phyloP scores from a whole-genome alignment of 208 protist species.

The Borovskyia barvae region DNA sequence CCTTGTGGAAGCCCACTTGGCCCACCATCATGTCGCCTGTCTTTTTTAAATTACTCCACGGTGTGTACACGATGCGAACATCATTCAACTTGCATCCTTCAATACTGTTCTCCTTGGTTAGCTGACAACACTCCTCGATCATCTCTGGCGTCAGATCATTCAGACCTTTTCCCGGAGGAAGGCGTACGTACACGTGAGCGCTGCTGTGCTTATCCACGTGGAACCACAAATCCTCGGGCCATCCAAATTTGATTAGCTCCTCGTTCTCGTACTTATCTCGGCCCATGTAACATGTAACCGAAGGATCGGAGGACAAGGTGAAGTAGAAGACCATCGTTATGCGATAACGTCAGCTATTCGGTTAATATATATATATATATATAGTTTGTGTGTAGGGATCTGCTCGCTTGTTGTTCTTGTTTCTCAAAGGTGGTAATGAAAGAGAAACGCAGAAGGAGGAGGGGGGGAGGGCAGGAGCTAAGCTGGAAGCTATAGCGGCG shows the following conservation, averaged over 20 bases:
- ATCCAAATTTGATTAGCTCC: slow-evolving; percentile 96
- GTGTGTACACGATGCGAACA: slow-evolving; percentile 96
- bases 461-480: neutral
- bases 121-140: slow-evolving; percentile 96
- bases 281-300: slow-evolving; percentile 96
- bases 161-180: slow-evolving; percentile 88
- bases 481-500: slow-evolving; percentile 1
- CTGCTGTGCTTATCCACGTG: slow-evolving; percentile 97
- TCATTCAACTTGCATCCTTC: slow-evolving; percentile 93
- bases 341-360: too few species aligned
- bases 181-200: slow-evolving; percentile 98
- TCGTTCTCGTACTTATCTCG: slow-evolving; percentile 99
- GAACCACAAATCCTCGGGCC: slow-evolving; percentile 98
- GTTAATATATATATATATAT: neutral
- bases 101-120: slow-evolving; percentile 97
- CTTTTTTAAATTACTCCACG: slow-evolving; percentile 97
- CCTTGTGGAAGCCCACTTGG: slow-evolving; percentile 94
- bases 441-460: neutral
- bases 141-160: slow-evolving; percentile 91
- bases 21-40: slow-evolving; percentile 95
- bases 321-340: slow-evolving; percentile 96
- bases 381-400: neutral
- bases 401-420: neutral
- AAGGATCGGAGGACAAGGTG: slow-evolving; percentile 83
- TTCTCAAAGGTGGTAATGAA: neutral